Conservation (phyloP, 768 basidiomycete species). For the Dacryopinax spathularia region DNA sequence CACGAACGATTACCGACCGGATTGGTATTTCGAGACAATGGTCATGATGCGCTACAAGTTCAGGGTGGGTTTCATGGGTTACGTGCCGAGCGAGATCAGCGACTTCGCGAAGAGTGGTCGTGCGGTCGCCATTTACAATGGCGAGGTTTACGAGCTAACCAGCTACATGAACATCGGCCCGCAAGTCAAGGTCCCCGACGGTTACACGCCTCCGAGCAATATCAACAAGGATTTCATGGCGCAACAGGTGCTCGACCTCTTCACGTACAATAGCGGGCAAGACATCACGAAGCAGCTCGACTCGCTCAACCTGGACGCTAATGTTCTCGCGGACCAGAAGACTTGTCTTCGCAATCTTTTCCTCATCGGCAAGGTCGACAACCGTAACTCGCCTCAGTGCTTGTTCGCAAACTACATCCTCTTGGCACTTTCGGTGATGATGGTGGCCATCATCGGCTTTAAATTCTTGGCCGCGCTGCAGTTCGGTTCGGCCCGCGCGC, state of each 20-base stretch:
- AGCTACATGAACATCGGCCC: constrained; percentile 63
- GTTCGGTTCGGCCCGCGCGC: constrained; percentile 63
- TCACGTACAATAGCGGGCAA: constrained; percentile 55
- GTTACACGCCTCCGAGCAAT: constrained; percentile 31
- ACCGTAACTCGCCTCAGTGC: constrained; percentile 81
- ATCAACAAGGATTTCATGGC: constrained; percentile 57
- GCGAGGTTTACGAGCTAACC: constrained; percentile 75
- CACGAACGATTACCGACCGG: constrained; percentile 73
- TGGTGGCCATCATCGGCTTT: constrained; percentile 92
- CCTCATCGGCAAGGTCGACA: constrained; percentile 82
- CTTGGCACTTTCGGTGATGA: constrained; percentile 72
- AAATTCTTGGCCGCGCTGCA: constrained; percentile 87
- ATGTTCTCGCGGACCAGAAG: constrained; percentile 55
- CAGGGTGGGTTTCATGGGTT: constrained; percentile 79
- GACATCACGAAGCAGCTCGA: constrained; percentile 72
- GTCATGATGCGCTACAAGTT: constrained; percentile 78
- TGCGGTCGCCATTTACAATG: constrained; percentile 74
- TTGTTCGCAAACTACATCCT: constrained; percentile 83
- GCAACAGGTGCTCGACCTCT: constrained; percentile 50
- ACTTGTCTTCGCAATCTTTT: constrained; percentile 88
- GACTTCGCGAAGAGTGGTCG: constrained; percentile 48
- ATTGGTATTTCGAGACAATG: constrained; percentile 98
- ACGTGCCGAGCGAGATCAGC: constrained; percentile 58
- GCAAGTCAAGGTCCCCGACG: constrained; percentile 34
- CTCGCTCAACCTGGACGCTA: constrained; percentile 42